A percentile compares a stretch with the other conserved stretches of the same genome.
phyloP scores from a whole-genome alignment of 2,329 filamentous ascomycete species.

The Beauveria sp. region DNA sequence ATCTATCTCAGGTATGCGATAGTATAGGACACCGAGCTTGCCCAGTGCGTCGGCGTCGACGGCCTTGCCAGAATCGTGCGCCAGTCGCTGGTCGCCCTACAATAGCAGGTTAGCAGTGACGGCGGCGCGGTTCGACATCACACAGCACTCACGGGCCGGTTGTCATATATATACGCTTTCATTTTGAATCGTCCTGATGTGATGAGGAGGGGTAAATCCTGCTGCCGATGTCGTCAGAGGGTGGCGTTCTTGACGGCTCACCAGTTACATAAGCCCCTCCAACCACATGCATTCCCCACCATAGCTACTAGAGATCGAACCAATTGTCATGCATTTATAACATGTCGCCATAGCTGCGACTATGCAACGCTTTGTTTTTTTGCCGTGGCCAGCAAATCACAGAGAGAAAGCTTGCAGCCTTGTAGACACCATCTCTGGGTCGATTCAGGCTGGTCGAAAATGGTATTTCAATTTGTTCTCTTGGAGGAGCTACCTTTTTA shows the following conservation, averaged over 20 bases:
- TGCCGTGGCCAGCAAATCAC: not conserved
- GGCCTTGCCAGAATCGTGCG: constrained; percentile 74
- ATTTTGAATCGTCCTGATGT: constrained; percentile 27
- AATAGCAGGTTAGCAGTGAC: not conserved
- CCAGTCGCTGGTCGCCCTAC: constrained; percentile 86
- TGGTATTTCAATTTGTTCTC: not conserved
- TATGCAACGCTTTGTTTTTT: not conserved
- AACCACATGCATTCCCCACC: constrained; percentile 1
- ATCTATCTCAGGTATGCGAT: constrained; percentile 53
- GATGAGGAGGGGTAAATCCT: constrained; percentile 1
- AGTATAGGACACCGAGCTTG: constrained; percentile 74
- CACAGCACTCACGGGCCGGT: constrained; percentile 37
- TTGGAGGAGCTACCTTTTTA: not conserved
- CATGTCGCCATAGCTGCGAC: not conserved
- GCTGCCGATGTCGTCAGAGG: not conserved
- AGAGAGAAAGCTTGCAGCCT: not conserved
- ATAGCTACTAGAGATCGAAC: not conserved
- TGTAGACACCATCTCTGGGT: not conserved
- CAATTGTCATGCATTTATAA: not conserved
- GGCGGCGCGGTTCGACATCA: not conserved
- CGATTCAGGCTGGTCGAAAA: not conserved
- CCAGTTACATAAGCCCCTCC: constrained; percentile 10
- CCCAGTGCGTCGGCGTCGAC: constrained; percentile 60
- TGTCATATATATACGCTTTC: constrained; percentile 53
- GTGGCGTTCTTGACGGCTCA: not conserved